Percentiles rank a stretch among this genome's conserved stretches.
These are phyloP conservation scores for Cladophialophora exuberans DNA, from an alignment of 2,329 filamentous ascomycete genomes.

Conservation along the genomic window DNA sequence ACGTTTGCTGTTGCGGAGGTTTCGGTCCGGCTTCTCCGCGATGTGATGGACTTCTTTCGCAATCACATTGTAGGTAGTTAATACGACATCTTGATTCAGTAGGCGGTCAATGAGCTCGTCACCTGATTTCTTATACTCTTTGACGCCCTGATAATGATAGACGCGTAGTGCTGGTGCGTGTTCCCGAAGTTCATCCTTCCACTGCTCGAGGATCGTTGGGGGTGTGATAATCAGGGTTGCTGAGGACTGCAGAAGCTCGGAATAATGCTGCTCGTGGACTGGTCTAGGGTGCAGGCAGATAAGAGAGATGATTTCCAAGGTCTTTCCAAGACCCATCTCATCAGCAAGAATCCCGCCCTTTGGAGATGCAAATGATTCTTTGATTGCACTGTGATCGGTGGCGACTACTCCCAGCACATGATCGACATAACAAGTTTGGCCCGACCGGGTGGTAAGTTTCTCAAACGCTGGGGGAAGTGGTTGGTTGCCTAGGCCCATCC, in stretches of 20 bases:
- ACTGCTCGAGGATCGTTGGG: conserved; percentile 64
- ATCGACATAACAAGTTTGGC: conserved; percentile 45
- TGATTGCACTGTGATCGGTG: conserved; percentile 40
- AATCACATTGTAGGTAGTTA: conserved; percentile 71
- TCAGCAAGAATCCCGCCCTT: conserved; percentile 53
- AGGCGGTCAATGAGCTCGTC: conserved; percentile 52
- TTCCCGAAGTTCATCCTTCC: conserved; percentile 61
- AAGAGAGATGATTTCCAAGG: conserved; percentile 52
- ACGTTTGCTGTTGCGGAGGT: conserved; percentile 65
- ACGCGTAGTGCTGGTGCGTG: conserved; percentile 62
- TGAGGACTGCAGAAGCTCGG: conserved; percentile 45
- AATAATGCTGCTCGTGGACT: conserved; percentile 17
- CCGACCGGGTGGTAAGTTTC: conserved; percentile 42
- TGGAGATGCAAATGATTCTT: conserved; percentile 37
- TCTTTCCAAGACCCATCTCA: conserved; percentile 57
- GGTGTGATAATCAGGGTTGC: conserved; percentile 68
- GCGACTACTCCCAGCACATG: conserved; percentile 46
- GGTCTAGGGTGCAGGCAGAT: conserved; percentile 46
- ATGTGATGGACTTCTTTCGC: conserved; percentile 79
- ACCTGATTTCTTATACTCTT: conserved; percentile 36
- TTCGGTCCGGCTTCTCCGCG: conserved; percentile 69
- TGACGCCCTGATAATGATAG: conserved; percentile 61
- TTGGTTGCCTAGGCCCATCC: conserved; percentile 12
- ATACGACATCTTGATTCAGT: conserved; percentile 57
- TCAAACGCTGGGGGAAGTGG: conserved; percentile 45